Base-by-base conservation (phyloP, 2,329 filamentous ascomycete genomes). In the Aspergillus sp. region DNA sequence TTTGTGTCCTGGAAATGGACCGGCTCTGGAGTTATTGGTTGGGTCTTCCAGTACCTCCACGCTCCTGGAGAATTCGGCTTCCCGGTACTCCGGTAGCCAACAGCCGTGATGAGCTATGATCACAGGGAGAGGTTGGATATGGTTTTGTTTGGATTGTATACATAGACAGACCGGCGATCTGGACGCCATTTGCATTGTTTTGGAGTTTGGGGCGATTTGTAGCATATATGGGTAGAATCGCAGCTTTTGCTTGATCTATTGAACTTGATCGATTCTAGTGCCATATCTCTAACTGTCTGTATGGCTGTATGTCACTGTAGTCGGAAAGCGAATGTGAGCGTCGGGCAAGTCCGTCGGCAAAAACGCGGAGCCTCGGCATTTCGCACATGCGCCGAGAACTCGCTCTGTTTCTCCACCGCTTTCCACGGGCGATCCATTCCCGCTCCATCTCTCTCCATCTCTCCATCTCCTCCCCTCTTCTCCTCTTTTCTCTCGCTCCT, bases 11-110 rank as follows among this genome's bases (percentile, higher is more conserved):
- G 4, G 87, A 90, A 70, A 57, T 80, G 6, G 77, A 75, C 26
- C 80, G 87, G 45, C 65, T 85, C 29, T 89, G 84, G 78, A 80
- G 84, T 55, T 88, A 78, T 70, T 90, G 85, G 82, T 73, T 89
- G 46, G 87, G 87, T n/a, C 71, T 86, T 59, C 83, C 84, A 14
- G 81, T 87, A 4, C 78, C 80, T 26, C 81, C 82, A 20, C 77
- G 85, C 49, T 78, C 75, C 20, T 89, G 86, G 86, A 79, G 80
- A 66, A 72, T 86, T 24, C 70, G 75, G 55, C 69, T 77, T 22
- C 81, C 81, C n/a, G 71, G 65, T 53, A 58, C 56, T 18, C 72
- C 71, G 20, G 26, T 49, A 6, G 45, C 18, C 22, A 22, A 42
- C 11, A 70, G 60, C 45, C 65, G 72, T 46, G 76, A 80, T 64